Evolutionary conservation across 768 basidiomycete species (phyloP), one percentile per base, ranked within the genome.

Genomic region (Cyclocybe cylindracea): DNA sequence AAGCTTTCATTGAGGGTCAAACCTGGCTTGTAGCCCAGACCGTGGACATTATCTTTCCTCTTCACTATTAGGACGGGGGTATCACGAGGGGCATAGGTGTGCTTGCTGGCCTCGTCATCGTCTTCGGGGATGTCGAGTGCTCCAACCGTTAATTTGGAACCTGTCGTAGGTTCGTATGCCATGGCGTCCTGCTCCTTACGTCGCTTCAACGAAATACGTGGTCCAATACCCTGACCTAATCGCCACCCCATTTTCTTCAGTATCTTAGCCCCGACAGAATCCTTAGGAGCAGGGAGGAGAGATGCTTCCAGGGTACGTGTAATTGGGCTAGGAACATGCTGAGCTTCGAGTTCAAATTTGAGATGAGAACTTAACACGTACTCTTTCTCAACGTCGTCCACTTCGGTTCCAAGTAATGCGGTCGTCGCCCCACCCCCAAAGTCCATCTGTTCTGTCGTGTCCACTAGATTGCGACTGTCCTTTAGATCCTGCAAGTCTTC

Each of bases 181-280:
- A 81, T 81, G 10, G 78, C 66, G 65, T 90, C 85, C 65, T 95
- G 91, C 13, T 82, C 70, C 57, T 80, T 84, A 39, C 89, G 84
- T 62, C 91, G 85, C 34, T 83, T 78, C 56, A 87, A 79, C 4
- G 91, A 84, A 31, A 98, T 76, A 9, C 96, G 82, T 4, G 95
- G 94, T 0, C 96, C 97, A 14, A 98, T 84, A 10, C 96, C 97
- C 69, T 95, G 94, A 1, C 95, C 97, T 0, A 85, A 69, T 38
- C 87, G 78, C 96, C 97, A 98, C 0, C 97, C 96, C 88, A 98
- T 94, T 71, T 93, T 95, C 72, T 86, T 88, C 48, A 99, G 78
- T 6, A 98, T 84, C 34, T 84, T 84, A 3, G 90, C 86, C 0
- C 96, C 96, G 24, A 85, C 78, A 2, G 92, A 93, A 53, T 93